These are phyloP conservation scores for Trametes meyenii DNA, from an alignment of 768 basidiomycete genomes.

Conservation along the genomic window DNA sequence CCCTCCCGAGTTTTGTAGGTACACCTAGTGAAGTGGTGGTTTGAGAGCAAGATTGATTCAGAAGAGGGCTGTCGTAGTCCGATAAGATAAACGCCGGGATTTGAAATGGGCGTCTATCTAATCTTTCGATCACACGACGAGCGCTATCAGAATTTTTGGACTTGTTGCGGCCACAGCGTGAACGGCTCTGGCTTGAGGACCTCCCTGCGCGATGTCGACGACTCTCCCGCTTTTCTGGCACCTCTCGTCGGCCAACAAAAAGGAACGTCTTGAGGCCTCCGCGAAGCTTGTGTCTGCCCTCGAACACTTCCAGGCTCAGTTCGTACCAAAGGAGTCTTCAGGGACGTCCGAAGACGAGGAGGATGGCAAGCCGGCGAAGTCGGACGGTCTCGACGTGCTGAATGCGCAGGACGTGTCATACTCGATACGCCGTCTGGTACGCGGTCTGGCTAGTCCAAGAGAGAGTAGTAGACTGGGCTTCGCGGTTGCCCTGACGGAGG, in stretches of 20 bases:
- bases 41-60: not conserved
- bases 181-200: not conserved
- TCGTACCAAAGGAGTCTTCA: conserved; percentile 48
- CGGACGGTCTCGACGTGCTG: conserved; percentile 59
- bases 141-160: conserved; percentile 19
- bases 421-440: conserved; percentile 81
- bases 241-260: conserved; percentile 79
- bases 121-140: conserved; percentile 6
- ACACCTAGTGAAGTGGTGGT: too few species aligned
- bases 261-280: conserved; percentile 82
- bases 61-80: too few species aligned
- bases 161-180: conserved; percentile 1
- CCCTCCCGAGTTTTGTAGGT: too few species aligned
- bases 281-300: conserved; percentile 80
- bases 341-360: conserved; percentile 40
- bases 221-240: conserved; percentile 95
- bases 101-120: conserved; percentile 11
- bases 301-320: conserved; percentile 81
- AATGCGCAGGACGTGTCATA: conserved; percentile 95
- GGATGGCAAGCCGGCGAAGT: conserved; percentile 48
- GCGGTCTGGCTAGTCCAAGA: conserved; percentile 88
- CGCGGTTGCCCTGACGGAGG: conserved; percentile 94
- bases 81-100: conserved; percentile 16
- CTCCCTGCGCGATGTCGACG: conserved; percentile 60
- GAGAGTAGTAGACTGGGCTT: conserved; percentile 95